Evolutionary conservation across 805 yeast genomes (phyloP), one percentile per base, ranked within the genome.

Genomic region (Ogataea philodendri): DNA sequence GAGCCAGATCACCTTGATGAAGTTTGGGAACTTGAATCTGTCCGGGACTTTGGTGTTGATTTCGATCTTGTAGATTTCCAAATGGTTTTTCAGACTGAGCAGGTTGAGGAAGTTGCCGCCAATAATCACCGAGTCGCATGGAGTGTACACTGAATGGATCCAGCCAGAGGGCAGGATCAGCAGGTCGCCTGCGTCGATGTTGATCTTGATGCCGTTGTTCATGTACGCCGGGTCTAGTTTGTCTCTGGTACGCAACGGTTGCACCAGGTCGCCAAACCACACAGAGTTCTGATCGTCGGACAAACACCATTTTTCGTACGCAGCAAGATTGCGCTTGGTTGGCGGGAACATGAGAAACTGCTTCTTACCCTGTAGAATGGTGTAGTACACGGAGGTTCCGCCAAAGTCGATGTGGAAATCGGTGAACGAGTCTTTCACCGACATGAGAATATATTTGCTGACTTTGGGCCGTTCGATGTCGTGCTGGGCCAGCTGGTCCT

Each of bases 341-440:
- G 96, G 96, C 0, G 95, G 95, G 48, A 70, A 77, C 70, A 88
- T 74, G 30, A 87, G 57, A 52, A 88, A 88, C 20, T 77, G 71
- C 51, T 88, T 88, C 3, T 63, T 49, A 1, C 97, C 97, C n/a
- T 70, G 63, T 10, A 88, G 60, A 3, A 88, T 78, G 2, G 90
- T 85, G 59, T 88, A 88, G 55, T 85, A 88, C 5, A 88, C 97
- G 1, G 93, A 83, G 0, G 96, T 84, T 0, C 96, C 97, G 2
- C 94, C 93, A 57, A 88, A 88, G 57, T 88, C 97, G 26, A 88
- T 67, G 58, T 88, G 97, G 60, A 87, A 88, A 55, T 88, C 97
- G 0, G 96, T 88, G 55, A 74, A 88, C 2, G 93, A 78, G 41
- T 81, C 76, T 16, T 69, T 65, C 3, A 85, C 95, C 1, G 94